These are phyloP conservation scores for Trichophyton equinum DNA, from an alignment of 2,329 filamentous ascomycete species.

Conservation along the genomic window DNA sequence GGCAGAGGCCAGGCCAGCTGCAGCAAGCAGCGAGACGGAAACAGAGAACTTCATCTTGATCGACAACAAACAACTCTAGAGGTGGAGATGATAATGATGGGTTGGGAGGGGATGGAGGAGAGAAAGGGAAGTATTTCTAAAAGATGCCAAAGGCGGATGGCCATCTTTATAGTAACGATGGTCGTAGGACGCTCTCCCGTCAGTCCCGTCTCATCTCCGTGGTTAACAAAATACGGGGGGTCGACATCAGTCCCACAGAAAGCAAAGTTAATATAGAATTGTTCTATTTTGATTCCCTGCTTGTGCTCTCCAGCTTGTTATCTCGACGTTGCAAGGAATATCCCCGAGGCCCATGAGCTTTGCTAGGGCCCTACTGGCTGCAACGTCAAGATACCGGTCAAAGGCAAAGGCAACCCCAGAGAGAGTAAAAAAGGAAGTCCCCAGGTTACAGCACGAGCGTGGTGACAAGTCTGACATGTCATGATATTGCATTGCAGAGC, in stretches of 20 bases:
- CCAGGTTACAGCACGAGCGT: neutral
- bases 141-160: neutral
- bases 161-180: neutral
- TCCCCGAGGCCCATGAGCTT: neutral
- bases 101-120: neutral
- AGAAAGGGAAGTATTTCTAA: neutral
- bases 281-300: neutral
- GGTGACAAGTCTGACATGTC: neutral
- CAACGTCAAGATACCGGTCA: neutral
- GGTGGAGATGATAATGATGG: neutral
- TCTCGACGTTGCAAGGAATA: neutral
- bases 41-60: conserved; percentile 12
- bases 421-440: neutral
- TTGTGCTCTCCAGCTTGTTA: neutral
- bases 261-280: neutral
- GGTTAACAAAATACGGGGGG: neutral
- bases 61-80: neutral
- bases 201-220: neutral
- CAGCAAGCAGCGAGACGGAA: conserved; percentile 9
- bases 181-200: neutral
- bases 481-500: neutral
- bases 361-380: neutral
- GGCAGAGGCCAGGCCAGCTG: conserved; percentile 9
- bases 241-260: neutral
- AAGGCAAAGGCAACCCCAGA: neutral